phyloP scores from a whole-genome alignment of 1,284 basidiomycete genomes.

The Baeospora myosura region DNA sequence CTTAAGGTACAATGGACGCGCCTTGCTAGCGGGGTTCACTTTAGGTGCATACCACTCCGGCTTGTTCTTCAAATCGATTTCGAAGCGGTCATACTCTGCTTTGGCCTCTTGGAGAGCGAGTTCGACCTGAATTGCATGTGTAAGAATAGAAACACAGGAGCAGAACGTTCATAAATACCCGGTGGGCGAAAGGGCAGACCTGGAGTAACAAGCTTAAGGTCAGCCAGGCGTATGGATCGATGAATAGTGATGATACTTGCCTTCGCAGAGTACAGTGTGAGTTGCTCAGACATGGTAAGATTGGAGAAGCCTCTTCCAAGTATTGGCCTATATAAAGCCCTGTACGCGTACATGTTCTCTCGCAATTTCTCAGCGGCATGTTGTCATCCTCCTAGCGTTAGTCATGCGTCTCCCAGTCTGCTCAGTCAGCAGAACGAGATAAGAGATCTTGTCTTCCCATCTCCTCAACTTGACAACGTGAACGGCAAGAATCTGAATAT shows the following conservation, averaged over 20 bases:
- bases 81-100: constrained; percentile 38
- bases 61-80: constrained; percentile 56
- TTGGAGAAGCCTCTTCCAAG: background rate
- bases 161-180: constrained; percentile 23
- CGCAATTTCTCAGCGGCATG: too few relatives aligned
- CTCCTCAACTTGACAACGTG: too few relatives aligned
- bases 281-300: constrained; percentile 25
- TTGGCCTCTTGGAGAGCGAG: constrained; percentile 52
- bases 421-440: background rate
- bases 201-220: constrained; percentile 11
- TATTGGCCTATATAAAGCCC: background rate
- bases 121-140: constrained; percentile 32
- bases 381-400: background rate
- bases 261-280: constrained; percentile 44
- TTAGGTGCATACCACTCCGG: constrained; percentile 56
- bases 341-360: background rate
- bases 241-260: constrained; percentile 18
- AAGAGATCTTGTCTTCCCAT: background rate
- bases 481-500: too few relatives aligned
- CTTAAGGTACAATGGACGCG: constrained; percentile 23
- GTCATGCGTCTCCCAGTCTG: background rate
- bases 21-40: constrained; percentile 60
- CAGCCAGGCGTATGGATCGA: background rate
- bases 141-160: background rate
- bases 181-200: constrained; percentile 42